Evolutionary conservation across 148 eudicot genomes (phyloP).

Genomic region (Chenopodium album): DNA sequence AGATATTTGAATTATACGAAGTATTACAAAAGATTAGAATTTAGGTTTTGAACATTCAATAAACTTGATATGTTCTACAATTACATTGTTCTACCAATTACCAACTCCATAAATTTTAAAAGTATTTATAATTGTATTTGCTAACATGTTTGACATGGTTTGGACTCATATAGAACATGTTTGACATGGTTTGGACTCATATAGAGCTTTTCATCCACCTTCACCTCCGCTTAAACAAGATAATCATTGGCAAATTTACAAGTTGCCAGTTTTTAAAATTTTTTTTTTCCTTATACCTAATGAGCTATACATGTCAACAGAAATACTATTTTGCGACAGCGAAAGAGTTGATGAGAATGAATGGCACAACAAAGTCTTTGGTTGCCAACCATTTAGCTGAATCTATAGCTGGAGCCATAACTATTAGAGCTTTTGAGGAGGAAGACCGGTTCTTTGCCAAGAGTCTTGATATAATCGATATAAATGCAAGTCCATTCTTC

Average conservation of each 20-base stretch:
- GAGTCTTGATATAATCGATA: slow-evolving; percentile 73
- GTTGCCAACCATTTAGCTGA: slow-evolving; percentile 91
- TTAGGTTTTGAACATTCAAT: background rate
- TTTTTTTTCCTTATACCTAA: background rate
- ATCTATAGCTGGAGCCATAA: slow-evolving; percentile 74
- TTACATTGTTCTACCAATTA: background rate
- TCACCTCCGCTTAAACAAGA: background rate
- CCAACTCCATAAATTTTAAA: background rate
- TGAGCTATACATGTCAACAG: slow-evolving; percentile 29
- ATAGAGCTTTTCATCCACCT: background rate
- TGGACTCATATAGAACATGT: background rate
- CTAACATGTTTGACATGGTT: background rate
- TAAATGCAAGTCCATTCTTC: slow-evolving; percentile 77
- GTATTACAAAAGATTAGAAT: background rate
- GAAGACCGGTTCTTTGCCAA: slow-evolving; percentile 80
- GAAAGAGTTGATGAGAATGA: slow-evolving; percentile 84
- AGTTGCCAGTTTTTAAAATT: background rate
- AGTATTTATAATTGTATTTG: background rate
- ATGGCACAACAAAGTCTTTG: slow-evolving; percentile 87
- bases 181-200: background rate
- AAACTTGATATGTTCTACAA: background rate
- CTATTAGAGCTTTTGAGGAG: slow-evolving; percentile 84
- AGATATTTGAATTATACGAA: background rate
- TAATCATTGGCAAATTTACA: background rate
- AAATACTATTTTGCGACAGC: slow-evolving; percentile 78